Percentiles rank a stretch among this genome's conserved stretches.
Conservation (phyloP, 805 yeast species). For the Yamadazyma insecticola region DNA sequence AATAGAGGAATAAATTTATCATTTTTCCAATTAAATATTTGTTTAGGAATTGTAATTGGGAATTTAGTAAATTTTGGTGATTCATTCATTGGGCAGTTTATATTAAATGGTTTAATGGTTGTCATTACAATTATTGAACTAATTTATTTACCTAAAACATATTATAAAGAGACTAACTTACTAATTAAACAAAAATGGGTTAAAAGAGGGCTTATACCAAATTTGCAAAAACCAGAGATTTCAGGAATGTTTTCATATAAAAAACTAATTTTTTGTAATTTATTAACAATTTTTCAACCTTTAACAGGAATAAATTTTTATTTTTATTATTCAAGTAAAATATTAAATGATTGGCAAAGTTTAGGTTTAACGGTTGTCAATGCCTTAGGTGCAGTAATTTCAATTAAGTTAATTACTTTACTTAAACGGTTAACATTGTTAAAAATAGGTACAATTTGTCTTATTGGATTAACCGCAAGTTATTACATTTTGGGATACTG, state of each 20-base stretch:
- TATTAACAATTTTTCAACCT: constrained; percentile 28
- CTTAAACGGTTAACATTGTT: constrained; percentile 6
- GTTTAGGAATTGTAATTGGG: constrained; percentile 20
- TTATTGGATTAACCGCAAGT: constrained; percentile 1
- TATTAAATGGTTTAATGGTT: constrained; percentile 4
- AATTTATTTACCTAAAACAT: constrained; percentile 8
- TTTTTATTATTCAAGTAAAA: constrained; percentile 23
- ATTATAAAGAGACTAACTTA: no score
- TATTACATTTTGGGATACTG: constrained; percentile 3
- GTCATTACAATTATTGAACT: constrained; percentile 3
- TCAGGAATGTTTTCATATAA: constrained; percentile 4
- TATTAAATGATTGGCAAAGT: constrained; percentile 1
- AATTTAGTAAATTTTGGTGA: constrained; percentile 9
- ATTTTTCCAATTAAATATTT: constrained; percentile 19
- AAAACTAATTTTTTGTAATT: constrained; percentile 16
- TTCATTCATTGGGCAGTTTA: constrained; percentile 4
- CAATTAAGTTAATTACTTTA: constrained; percentile 2
- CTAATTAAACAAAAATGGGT: no score
- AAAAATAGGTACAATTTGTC: constrained; percentile 3
- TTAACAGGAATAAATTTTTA: constrained; percentile 30
- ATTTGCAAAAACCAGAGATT: no score
- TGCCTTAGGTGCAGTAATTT: constrained; percentile 8
- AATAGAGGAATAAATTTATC: constrained; percentile 15
- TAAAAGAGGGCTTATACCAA: no score
- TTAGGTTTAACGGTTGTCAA: constrained; percentile 6